Conservation (phyloP, 2,329 filamentous ascomycete genomes). For the Trichophyton schoenleinii region DNA sequence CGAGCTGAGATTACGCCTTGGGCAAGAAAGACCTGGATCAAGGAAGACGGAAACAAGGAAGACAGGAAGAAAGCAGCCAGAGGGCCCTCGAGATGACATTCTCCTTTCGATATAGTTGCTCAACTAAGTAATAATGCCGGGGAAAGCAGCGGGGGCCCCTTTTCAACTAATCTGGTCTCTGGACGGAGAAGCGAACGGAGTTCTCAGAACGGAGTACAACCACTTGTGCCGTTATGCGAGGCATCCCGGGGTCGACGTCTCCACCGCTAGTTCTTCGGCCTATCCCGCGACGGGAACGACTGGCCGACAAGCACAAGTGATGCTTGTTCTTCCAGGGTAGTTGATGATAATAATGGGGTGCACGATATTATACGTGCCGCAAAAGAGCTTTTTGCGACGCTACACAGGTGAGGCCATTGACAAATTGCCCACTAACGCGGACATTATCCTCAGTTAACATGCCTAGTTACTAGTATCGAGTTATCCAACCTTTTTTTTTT, state of each 20-base stretch:
- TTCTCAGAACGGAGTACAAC: background rate
- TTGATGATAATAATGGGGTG: background rate
- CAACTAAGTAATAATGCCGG: background rate
- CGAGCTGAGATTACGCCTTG: background rate
- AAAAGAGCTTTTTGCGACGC: background rate
- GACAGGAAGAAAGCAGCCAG: too few species aligned
- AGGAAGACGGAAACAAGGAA: background rate
- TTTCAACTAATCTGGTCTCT: background rate
- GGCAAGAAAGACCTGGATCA: background rate
- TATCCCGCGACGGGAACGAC: background rate
- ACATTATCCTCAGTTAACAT: too few species aligned
- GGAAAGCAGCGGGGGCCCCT: background rate
- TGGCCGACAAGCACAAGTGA: background rate
- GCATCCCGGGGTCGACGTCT: background rate
- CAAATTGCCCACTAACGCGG: too few species aligned
- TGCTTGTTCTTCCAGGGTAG: background rate
- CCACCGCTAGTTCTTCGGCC: constrained; percentile 8
- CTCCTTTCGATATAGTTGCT: too few species aligned
- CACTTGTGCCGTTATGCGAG: background rate
- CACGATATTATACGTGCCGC: background rate
- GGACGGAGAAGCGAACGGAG: background rate
- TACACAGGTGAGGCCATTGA: background rate
- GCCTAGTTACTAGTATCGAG: too few species aligned
- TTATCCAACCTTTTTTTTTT: too few species aligned
- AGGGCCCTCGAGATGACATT: too few species aligned